Percentiles rank a stretch among this genome's conserved stretches.
phyloP scores from a whole-genome alignment of 2,329 filamentous ascomycete genomes.

The Calonectria multiphialidica region DNA sequence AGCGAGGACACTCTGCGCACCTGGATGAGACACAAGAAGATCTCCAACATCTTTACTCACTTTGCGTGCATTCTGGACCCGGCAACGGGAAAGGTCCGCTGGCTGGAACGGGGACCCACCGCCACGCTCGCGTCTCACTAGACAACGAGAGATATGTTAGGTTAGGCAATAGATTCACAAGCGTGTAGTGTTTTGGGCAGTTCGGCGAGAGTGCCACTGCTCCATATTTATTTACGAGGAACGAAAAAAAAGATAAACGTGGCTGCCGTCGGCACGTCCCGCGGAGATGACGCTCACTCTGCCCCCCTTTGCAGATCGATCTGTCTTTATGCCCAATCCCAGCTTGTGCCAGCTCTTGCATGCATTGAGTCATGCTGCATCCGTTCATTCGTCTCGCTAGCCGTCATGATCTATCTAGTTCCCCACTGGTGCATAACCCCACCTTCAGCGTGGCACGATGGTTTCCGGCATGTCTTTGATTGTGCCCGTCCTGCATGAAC shows the following conservation, averaged over 20 bases:
- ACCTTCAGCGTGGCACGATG: background rate
- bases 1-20: constrained; percentile 48
- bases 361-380: background rate
- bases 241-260: background rate
- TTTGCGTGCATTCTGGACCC: constrained; percentile 71
- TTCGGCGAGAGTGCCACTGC: background rate
- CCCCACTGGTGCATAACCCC: background rate
- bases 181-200: background rate
- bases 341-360: background rate
- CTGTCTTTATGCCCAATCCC: background rate
- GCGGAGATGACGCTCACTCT: background rate
- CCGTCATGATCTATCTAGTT: background rate
- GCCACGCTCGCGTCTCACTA: background rate
- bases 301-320: background rate
- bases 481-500: background rate
- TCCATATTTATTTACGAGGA: background rate
- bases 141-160: background rate
- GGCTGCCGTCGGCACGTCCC: background rate
- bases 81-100: constrained; percentile 57
- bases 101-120: constrained; percentile 24
- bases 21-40: constrained; percentile 65
- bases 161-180: background rate
- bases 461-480: background rate
- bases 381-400: background rate
- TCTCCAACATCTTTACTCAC: constrained; percentile 69